Evolutionary conservation across 768 basidiomycete genomes (phyloP).

Genomic region (Suillus spraguei): DNA sequence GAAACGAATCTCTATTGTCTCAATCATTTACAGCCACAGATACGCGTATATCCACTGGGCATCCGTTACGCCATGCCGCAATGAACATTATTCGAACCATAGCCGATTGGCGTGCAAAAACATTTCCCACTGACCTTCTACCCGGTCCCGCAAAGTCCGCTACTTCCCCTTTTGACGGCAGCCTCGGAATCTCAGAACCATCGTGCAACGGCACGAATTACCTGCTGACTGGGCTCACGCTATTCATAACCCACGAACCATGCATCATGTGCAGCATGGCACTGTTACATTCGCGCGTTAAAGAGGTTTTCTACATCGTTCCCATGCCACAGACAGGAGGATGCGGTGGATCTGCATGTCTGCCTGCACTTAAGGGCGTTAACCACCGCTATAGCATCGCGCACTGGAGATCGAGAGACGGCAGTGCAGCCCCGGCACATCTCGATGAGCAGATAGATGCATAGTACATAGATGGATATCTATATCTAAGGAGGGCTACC

Average conservation of each 20-base stretch:
- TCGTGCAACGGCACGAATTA: conserved; percentile 75
- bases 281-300: conserved; percentile 90
- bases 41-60: conserved; percentile 62
- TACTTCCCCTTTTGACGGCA: not conserved
- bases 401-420: conserved; percentile 51
- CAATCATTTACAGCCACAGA: conserved; percentile 62
- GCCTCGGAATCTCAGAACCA: conserved; percentile 18
- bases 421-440: not conserved
- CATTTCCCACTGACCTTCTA: conserved; percentile 7
- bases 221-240: conserved; percentile 78
- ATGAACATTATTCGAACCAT: conserved; percentile 74
- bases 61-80: conserved; percentile 86
- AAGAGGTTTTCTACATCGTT: conserved; percentile 75
- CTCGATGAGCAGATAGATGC: conserved; percentile 26
- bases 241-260: conserved; percentile 95
- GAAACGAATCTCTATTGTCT: conserved; percentile 27
- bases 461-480: not conserved
- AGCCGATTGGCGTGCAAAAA: conserved; percentile 53
- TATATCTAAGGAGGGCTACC: not conserved
- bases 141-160: not conserved
- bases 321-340: conserved; percentile 84
- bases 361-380: conserved; percentile 81
- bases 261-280: conserved; percentile 99
- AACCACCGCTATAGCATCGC: conserved; percentile 87
- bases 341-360: conserved; percentile 73